phyloP scores from a whole-genome alignment of 306 rosid genomes.

The Fagus sylvatica region DNA sequence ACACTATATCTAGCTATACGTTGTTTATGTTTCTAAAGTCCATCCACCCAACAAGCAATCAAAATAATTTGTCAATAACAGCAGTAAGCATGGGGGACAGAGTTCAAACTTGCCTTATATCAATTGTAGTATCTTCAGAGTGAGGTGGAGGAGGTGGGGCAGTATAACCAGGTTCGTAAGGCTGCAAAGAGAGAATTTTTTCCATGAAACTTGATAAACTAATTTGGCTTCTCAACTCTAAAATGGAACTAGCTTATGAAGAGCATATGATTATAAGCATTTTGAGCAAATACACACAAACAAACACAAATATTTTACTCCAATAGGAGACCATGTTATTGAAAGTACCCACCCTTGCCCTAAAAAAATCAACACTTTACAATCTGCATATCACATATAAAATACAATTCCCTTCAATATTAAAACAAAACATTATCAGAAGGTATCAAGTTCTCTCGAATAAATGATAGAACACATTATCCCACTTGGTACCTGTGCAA shows the following conservation, averaged over 20 bases:
- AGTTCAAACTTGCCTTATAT: slow-evolving; percentile 50
- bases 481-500: slow-evolving; percentile 1
- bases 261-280: neutral
- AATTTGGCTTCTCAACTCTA: slow-evolving; percentile 1
- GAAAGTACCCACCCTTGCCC: neutral
- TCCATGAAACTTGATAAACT: slow-evolving; percentile 1
- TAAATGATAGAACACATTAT: neutral
- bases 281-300: slow-evolving; percentile 1
- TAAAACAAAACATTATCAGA: neutral
- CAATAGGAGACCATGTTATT: neutral
- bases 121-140: slow-evolving; percentile 44
- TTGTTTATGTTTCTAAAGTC: neutral
- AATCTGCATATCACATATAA: neutral
- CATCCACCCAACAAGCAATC: neutral
- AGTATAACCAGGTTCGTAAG: slow-evolving; percentile 48
- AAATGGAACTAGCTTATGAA: neutral
- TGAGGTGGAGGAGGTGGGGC: slow-evolving; percentile 41
- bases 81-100: neutral
- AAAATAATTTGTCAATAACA: neutral
- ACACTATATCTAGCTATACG: neutral
- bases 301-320: neutral
- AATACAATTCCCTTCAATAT: neutral
- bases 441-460: neutral
- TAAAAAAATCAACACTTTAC: neutral
- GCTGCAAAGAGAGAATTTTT: slow-evolving; percentile 28